Base-by-base conservation (phyloP, 768 basidiomycete species). In the Russula sp. region DNA sequence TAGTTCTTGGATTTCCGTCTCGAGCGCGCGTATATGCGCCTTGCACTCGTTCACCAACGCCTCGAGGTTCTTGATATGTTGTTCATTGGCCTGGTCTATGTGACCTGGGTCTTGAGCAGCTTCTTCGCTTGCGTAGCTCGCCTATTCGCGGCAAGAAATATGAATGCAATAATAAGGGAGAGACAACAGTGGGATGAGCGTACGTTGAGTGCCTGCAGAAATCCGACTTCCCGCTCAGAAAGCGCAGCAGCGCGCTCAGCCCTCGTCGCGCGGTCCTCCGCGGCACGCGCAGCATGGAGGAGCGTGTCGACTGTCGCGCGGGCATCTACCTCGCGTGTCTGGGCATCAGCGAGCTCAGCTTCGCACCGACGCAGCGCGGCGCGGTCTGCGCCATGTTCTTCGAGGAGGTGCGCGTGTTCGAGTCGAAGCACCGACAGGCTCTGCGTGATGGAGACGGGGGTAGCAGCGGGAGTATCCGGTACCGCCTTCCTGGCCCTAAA, bases 141-240 rank as follows among this genome's bases (percentile, higher is more conserved):
- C 82, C 85, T 88, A 54, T 6, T 46, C 20, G 18, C 52, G 7
- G 10, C 26, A 44, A 44, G 18, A 8, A 44, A 30, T 18, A 42
- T 40, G n/a, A 16, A 8, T 32, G n/a, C n/a, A 22, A 7, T 10
- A 22, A 11, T n/a, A 46, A n/a, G 11, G 5, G 38, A 38, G 36
- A 13, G 38, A 16, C 1, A 46, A 10, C n/a, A 3, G 4, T 10
- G 8, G 8, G 10, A 13, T 3, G 13, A 46, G 78, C 86, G 55
- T 54, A 88, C 87, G 70, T 90, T 76, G n/a, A 90, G 76, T 0
- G 85, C 85, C 64, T 84, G 79, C 61, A 88, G 71, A 71, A 87
- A 88, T n/a, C 80, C 77, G n/a, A 83, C 80, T 68, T 91, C 88
- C 34, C 83, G 72, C 68, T 89, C 86, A 0, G 78, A 76, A 4